Percentiles rank a stretch among this genome's conserved stretches.
Evolutionary conservation across 805 yeast genomes (phyloP).

Genomic region (Pichia occidentalis): DNA sequence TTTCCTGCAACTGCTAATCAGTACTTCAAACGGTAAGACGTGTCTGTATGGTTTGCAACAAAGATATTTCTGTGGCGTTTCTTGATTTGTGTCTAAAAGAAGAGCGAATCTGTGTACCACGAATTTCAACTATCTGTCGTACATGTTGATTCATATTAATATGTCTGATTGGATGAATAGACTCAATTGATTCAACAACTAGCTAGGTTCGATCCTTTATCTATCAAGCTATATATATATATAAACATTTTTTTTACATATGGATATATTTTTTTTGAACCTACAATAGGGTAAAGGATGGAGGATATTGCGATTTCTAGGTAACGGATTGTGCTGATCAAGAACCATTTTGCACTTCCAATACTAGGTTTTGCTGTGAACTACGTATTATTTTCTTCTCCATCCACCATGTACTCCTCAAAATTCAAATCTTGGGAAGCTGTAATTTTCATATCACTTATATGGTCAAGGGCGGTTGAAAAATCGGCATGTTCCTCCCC

Average conservation of each 20-base stretch:
- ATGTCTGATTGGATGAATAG: too few relatives aligned
- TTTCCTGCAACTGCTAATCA: background rate
- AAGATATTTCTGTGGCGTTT: background rate
- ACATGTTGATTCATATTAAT: too few relatives aligned
- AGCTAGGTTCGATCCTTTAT: too few relatives aligned
- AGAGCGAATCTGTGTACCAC: too few relatives aligned
- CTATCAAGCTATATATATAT: background rate
- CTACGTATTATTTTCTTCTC: conserved; percentile 9
- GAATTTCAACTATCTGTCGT: too few relatives aligned
- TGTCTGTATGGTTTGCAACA: too few relatives aligned
- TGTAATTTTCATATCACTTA: conserved; percentile 2
- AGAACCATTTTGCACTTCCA: conserved; percentile 1
- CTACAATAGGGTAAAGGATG: too few relatives aligned
- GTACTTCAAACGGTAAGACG: background rate
- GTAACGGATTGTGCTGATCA: too few relatives aligned
- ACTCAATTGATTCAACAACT: too few relatives aligned
- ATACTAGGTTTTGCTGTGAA: background rate
- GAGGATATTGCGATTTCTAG: too few relatives aligned
- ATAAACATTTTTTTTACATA: too few relatives aligned
- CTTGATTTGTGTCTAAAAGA: background rate
- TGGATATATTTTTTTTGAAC: too few relatives aligned
- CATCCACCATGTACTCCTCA: conserved; percentile 27
- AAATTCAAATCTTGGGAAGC: conserved; percentile 11
- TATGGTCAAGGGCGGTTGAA: conserved; percentile 13
- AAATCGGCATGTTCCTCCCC: conserved; percentile 6